phyloP scores from a whole-genome alignment of 1,284 basidiomycete species.

The Gastroboletus turbinatus region DNA sequence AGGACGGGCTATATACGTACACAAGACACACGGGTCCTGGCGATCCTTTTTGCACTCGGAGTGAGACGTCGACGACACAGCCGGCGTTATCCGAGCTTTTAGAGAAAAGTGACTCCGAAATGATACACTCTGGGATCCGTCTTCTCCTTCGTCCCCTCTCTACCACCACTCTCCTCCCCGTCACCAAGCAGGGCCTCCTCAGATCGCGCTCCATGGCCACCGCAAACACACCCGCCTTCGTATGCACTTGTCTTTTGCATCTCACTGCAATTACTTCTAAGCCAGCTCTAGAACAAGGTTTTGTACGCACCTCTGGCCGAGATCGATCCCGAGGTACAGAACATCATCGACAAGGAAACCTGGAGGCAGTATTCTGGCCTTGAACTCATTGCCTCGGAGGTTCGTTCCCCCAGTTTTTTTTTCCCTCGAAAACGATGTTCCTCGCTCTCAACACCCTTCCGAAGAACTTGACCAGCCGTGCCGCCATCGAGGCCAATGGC shows the following conservation, averaged over 20 bases:
- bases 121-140: constrained; percentile 30
- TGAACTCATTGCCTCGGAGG: constrained; percentile 95
- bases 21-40: background rate
- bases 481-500: constrained; percentile 97
- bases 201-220: constrained; percentile 56
- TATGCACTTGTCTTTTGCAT: constrained; percentile 35
- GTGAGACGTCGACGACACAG: background rate
- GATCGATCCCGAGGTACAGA: constrained; percentile 92
- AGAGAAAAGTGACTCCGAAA: constrained; percentile 12
- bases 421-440: constrained; percentile 10
- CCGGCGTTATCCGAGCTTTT: constrained; percentile 26
- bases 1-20: background rate
- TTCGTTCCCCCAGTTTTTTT: constrained; percentile 30
- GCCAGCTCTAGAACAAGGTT: constrained; percentile 73
- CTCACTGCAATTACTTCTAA: background rate
- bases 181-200: constrained; percentile 18
- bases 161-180: constrained; percentile 21
- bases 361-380: constrained; percentile 98
- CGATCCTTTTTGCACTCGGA: background rate
- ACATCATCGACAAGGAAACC: constrained; percentile 99
- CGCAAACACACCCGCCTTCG: constrained; percentile 57
- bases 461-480: constrained; percentile 91
- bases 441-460: constrained; percentile 6
- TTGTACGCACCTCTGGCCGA: constrained; percentile 88
- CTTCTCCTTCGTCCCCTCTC: constrained; percentile 26